Conservation (phyloP, 2,329 filamentous ascomycete species). For the Phoma sp. region DNA sequence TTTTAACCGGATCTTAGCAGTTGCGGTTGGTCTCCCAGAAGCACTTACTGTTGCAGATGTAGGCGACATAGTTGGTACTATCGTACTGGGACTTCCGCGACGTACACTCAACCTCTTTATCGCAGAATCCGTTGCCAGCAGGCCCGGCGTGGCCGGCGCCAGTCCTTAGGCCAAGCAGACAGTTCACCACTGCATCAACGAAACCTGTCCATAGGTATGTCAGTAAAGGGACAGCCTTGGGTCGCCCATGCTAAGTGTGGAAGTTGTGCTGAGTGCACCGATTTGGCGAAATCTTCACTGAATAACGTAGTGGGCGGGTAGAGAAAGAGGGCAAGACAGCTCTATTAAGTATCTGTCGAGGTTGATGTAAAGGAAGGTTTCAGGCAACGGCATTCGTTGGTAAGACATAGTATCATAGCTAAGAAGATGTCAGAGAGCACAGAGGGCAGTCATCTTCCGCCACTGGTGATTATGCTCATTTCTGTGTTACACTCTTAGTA, state of each 20-base stretch:
- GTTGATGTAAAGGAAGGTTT: not conserved
- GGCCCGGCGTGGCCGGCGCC: not conserved
- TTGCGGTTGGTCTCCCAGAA: conserved; percentile 15
- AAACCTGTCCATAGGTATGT: not conserved
- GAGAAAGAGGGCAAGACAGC: no score
- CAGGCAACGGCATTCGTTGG: not conserved
- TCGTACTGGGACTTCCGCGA: conserved; percentile 9
- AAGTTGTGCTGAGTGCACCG: not conserved
- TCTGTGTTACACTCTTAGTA: no score
- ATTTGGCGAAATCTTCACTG: no score
- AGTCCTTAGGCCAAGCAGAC: not conserved
- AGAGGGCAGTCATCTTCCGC: no score
- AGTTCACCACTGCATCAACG: not conserved
- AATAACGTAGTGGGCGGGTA: not conserved
- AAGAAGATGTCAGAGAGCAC: not conserved
- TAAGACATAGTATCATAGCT: not conserved
- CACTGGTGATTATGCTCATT: no score
- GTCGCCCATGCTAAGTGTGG: not conserved
- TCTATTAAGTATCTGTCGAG: not conserved
- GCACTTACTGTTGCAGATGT: conserved; percentile 3
- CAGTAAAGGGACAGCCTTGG: not conserved
- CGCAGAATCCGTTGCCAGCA: conserved; percentile 8
- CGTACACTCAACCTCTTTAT: not conserved
- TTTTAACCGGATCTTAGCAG: no score
- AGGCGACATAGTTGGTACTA: conserved; percentile 1